These are phyloP conservation scores for Rhynchospora pubera DNA, from an alignment of 176 grass and related monocot species.

Conservation along the genomic window DNA sequence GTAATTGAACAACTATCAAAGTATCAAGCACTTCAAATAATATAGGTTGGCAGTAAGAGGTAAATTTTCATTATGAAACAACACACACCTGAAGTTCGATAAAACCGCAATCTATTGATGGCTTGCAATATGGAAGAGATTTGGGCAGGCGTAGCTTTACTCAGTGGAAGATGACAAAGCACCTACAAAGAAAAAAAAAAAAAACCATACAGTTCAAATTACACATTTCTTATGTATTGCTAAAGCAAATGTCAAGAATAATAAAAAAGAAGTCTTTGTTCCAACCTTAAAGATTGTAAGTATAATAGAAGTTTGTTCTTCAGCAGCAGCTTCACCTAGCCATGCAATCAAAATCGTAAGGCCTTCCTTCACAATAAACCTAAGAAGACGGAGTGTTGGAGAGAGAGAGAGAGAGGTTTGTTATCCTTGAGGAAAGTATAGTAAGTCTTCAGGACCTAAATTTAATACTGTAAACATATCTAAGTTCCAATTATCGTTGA, in stretches of 20 bases:
- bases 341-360: constrained; percentile 72
- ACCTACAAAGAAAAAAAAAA: constrained; percentile 41
- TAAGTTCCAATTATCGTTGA: too few relatives aligned
- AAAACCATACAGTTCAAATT: constrained; percentile 16
- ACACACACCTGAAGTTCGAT: constrained; percentile 83
- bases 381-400: constrained; percentile 28
- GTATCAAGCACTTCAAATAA: background rate
- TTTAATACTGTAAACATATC: too few relatives aligned
- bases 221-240: background rate
- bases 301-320: constrained; percentile 95
- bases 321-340: constrained; percentile 62
- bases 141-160: constrained; percentile 72
- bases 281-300: constrained; percentile 81
- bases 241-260: background rate
- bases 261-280: constrained; percentile 19
- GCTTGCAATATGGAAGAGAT: constrained; percentile 76
- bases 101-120: constrained; percentile 90
- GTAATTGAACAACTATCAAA: background rate
- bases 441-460: too few relatives aligned
- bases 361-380: constrained; percentile 88
- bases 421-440: too few relatives aligned
- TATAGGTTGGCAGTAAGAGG: background rate
- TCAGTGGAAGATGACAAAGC: constrained; percentile 74
- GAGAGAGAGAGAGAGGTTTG: background rate
- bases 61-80: background rate